phyloP scores from a whole-genome alignment of 352 stramenopile species.

The Phytophthora pseudosyringae region DNA sequence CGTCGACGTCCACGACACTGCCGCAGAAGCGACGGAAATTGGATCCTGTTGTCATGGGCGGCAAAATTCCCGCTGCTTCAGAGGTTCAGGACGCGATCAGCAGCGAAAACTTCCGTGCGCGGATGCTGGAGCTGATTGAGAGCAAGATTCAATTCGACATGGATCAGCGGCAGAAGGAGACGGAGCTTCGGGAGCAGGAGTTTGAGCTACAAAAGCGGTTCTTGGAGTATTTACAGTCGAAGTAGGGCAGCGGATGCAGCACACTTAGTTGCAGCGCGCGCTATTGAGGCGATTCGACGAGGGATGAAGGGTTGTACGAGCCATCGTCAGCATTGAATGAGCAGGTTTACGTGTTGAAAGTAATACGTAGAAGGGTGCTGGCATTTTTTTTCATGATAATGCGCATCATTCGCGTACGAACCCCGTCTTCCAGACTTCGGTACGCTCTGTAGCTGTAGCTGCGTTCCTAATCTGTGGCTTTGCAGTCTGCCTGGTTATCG shows the following conservation, averaged over 20 bases:
- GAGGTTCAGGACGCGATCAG: constrained; percentile 25
- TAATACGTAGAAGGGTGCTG: constrained; percentile 3
- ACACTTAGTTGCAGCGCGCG: constrained; percentile 10
- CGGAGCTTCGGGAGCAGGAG: constrained; percentile 79
- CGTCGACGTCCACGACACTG: not conserved
- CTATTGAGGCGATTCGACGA: not conserved
- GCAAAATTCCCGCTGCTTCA: not conserved
- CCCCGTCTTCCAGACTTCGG: not conserved
- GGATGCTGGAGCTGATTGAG: constrained; percentile 77
- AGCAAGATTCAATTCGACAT: constrained; percentile 87
- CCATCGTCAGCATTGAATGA: not conserved
- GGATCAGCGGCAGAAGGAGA: constrained; percentile 78
- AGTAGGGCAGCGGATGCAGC: constrained; percentile 39
- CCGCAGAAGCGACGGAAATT: constrained; percentile 39
- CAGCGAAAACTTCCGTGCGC: constrained; percentile 61
- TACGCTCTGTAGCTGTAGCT: not conserved
- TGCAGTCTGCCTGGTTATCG: constrained; percentile 38
- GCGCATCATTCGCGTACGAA: constrained; percentile 12
- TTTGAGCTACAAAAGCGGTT: constrained; percentile 86
- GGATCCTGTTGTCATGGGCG: constrained; percentile 13
- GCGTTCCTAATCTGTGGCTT: constrained; percentile 12
- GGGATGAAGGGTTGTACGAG: constrained; percentile 1
- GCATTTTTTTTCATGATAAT: constrained; percentile 16
- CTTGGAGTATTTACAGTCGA: constrained; percentile 83
- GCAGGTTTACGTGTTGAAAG: constrained; percentile 4